These are phyloP conservation scores for Nakazawaea ambrosiae DNA, from an alignment of 805 yeast genomes.

Conservation along the genomic window DNA sequence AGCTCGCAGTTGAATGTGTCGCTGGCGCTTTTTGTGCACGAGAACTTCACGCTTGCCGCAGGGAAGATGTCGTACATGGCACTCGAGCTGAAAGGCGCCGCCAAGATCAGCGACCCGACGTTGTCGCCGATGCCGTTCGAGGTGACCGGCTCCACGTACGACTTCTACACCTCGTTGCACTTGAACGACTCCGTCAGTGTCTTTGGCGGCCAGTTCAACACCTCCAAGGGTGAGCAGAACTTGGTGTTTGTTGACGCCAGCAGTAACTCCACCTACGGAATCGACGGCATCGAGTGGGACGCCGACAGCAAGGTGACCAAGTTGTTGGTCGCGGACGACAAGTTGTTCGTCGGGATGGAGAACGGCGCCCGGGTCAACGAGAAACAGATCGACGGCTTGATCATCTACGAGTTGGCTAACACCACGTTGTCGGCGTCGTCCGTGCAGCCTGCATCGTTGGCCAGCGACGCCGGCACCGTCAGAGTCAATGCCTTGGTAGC, in stretches of 20 bases:
- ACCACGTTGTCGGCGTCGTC: conserved; percentile 27
- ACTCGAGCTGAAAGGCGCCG: conserved; percentile 22
- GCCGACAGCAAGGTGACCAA: conserved; percentile 15
- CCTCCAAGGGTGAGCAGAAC: conserved; percentile 13
- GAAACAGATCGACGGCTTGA: conserved; percentile 28
- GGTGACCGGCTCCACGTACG: conserved; percentile 15
- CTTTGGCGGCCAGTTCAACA: conserved; percentile 52
- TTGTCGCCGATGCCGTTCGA: conserved; percentile 21
- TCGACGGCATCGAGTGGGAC: conserved; percentile 16
- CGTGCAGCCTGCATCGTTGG: conserved; percentile 42
- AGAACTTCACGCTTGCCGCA: conserved; percentile 13
- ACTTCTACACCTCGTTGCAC: conserved; percentile 29
- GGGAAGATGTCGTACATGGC: conserved; percentile 16
- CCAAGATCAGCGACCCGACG: conserved; percentile 21
- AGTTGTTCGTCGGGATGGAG: conserved; percentile 39
- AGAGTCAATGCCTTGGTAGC: conserved; percentile 33
- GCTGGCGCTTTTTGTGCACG: conserved; percentile 15
- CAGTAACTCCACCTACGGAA: conserved; percentile 6
- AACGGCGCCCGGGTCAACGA: conserved; percentile 23
- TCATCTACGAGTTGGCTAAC: conserved; percentile 43
- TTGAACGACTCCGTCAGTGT: conserved; percentile 44
- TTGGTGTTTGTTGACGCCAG: conserved; percentile 16
- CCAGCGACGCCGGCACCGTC: conserved; percentile 27
- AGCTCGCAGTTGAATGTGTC: conserved; percentile 24
- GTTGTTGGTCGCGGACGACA: conserved; percentile 29